Evolutionary conservation across 75 land plant genomes (phyloP).

Genomic region (Picea sitchensis): DNA sequence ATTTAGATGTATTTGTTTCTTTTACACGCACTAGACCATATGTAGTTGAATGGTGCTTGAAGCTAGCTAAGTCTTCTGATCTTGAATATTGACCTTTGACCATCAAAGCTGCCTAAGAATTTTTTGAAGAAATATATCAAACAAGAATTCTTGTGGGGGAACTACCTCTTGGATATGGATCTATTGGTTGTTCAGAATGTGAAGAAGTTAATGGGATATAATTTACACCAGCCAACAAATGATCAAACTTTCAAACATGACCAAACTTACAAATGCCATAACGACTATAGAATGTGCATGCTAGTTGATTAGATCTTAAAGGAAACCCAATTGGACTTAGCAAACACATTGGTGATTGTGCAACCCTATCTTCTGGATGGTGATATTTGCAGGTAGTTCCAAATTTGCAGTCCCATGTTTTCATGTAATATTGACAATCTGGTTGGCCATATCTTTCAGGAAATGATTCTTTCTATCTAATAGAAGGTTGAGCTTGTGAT

Average conservation of each 20-base stretch:
- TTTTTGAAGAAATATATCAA: constrained; percentile 5
- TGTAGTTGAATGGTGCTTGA: neutral
- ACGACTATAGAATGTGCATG: constrained; percentile 58
- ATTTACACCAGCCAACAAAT: constrained; percentile 39
- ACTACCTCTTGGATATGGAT: constrained; percentile 4
- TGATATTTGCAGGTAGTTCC: constrained; percentile 76
- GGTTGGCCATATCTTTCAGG: constrained; percentile 75
- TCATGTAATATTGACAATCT: constrained; percentile 86
- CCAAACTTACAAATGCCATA: constrained; percentile 92
- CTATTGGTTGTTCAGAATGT: constrained; percentile 71
- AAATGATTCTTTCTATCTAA: constrained; percentile 31
- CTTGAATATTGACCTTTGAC: neutral
- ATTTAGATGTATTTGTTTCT: neutral
- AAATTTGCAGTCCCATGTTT: constrained; percentile 81
- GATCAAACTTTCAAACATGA: constrained; percentile 79
- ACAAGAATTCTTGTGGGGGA: neutral
- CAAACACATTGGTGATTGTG: constrained; percentile 25
- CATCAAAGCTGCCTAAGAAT: neutral
- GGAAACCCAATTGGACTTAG: constrained; percentile 72
- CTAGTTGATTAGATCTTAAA: constrained; percentile 55
- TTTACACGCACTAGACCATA: neutral
- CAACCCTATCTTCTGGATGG: constrained; percentile 68
- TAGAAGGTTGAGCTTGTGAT: neutral
- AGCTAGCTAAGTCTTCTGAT: neutral
- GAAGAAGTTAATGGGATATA: constrained; percentile 89